A percentile compares a stretch with the other conserved stretches of the same genome.
phyloP scores from a whole-genome alignment of 805 yeast genomes.

The Millerozyma miso region DNA sequence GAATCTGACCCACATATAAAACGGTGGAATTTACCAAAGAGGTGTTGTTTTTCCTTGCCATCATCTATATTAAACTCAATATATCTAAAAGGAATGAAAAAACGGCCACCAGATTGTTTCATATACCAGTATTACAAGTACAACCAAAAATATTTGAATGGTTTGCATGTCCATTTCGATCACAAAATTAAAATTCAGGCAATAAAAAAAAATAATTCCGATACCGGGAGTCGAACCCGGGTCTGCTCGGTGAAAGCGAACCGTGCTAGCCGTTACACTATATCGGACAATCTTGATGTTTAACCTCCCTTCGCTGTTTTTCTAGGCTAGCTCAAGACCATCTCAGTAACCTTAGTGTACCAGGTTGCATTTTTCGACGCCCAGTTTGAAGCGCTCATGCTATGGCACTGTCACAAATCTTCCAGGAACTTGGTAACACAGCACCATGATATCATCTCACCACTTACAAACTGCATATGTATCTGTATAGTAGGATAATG shows the following conservation, averaged over 20 bases:
- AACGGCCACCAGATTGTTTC: not conserved
- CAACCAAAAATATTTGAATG: not conserved
- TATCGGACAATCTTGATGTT: slow-evolving; percentile 30
- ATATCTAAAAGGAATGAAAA: not conserved
- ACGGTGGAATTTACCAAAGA: slow-evolving; percentile 33
- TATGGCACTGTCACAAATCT: too few relatives aligned
- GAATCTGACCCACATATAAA: slow-evolving; percentile 59
- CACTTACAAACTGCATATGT: too few relatives aligned
- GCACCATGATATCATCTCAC: too few relatives aligned
- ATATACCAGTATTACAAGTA: not conserved
- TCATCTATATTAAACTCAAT: slow-evolving; percentile 1
- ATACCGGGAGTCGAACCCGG: slow-evolving; percentile 87
- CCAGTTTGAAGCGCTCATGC: too few relatives aligned
- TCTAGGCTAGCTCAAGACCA: too few relatives aligned
- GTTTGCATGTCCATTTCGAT: not conserved
- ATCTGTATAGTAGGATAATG: too few relatives aligned
- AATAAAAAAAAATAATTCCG: slow-evolving; percentile 40
- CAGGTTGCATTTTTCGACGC: too few relatives aligned
- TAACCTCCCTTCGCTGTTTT: too few relatives aligned
- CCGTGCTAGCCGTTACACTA: slow-evolving; percentile 54
- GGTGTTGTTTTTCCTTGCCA: slow-evolving; percentile 6
- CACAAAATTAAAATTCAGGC: not conserved
- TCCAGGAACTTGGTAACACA: too few relatives aligned
- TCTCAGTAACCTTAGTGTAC: too few relatives aligned
- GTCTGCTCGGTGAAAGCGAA: slow-evolving; percentile 52